phyloP scores from a whole-genome alignment of 805 yeast species.

The Candida verbasci region DNA sequence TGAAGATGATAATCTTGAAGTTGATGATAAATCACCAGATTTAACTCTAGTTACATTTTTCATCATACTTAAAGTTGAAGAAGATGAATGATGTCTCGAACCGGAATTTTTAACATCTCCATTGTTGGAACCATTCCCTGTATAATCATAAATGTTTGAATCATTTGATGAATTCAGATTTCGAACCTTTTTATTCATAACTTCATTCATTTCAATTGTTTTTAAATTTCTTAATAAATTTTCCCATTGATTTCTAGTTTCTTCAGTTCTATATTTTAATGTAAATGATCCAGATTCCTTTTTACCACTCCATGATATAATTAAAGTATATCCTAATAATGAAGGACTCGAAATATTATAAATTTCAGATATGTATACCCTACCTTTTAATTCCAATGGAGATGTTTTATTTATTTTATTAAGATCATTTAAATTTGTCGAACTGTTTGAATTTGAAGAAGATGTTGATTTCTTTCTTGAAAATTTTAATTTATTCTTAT shows the following conservation, averaged over 20 bases:
- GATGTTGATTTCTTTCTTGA: slow-evolving; percentile 41
- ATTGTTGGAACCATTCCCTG: slow-evolving; percentile 8
- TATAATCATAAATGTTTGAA: slow-evolving; percentile 19
- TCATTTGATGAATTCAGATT: slow-evolving; percentile 23
- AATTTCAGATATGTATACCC: slow-evolving; percentile 71
- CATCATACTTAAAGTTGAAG: slow-evolving; percentile 43
- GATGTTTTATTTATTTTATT: slow-evolving; percentile 26
- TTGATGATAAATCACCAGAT: slow-evolving; percentile 15
- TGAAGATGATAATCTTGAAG: slow-evolving; percentile 14
- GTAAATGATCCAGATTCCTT: slow-evolving; percentile 84
- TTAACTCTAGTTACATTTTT: slow-evolving; percentile 22
- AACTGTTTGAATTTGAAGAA: slow-evolving; percentile 28
- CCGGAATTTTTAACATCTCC: slow-evolving; percentile 24
- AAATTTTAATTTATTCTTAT: slow-evolving; percentile 37
- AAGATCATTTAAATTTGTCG: slow-evolving; percentile 30
- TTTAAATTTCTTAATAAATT: slow-evolving; percentile 51
- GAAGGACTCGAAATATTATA: slow-evolving; percentile 37
- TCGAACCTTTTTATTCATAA: slow-evolving; percentile 31
- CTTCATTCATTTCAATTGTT: slow-evolving; percentile 36
- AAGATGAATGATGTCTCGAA: slow-evolving; percentile 38
- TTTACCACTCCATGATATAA: slow-evolving; percentile 78
- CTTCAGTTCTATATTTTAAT: slow-evolving; percentile 79
- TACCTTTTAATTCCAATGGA: slow-evolving; percentile 62
- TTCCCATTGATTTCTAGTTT: slow-evolving; percentile 80
- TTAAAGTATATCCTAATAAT: slow-evolving; percentile 49